phyloP scores from a whole-genome alignment of 2,329 filamentous ascomycete genomes.

The Ophiostoma sp. region DNA sequence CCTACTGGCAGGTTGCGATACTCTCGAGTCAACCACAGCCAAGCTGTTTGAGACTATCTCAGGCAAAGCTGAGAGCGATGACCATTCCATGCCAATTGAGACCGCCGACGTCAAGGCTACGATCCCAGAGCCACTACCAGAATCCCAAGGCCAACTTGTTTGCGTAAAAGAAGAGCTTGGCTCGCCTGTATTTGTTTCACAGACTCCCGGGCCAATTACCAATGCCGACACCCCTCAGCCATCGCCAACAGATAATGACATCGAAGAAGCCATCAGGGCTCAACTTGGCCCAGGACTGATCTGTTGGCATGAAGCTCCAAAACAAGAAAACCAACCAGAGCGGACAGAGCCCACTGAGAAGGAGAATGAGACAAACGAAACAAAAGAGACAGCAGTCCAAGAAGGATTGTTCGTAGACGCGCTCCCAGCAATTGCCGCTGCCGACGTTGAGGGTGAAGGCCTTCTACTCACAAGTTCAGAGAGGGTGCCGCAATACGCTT shows the following conservation, averaged over 20 bases:
- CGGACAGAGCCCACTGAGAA: background rate
- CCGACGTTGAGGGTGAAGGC: background rate
- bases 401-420: background rate
- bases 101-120: background rate
- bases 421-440: background rate
- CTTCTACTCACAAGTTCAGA: background rate
- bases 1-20: background rate
- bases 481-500: background rate
- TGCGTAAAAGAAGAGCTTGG: background rate
- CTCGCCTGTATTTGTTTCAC: background rate
- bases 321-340: background rate
- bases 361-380: background rate
- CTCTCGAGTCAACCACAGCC: background rate
- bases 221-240: background rate
- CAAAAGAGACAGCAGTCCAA: background rate
- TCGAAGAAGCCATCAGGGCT: background rate
- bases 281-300: background rate
- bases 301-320: background rate
- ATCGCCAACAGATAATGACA: background rate
- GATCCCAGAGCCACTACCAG: background rate
- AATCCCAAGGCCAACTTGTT: background rate
- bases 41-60: background rate
- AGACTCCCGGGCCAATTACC: background rate
- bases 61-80: background rate
- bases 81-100: background rate